Base-by-base conservation (phyloP, 805 yeast species). In the Zygoascus tannicola region DNA sequence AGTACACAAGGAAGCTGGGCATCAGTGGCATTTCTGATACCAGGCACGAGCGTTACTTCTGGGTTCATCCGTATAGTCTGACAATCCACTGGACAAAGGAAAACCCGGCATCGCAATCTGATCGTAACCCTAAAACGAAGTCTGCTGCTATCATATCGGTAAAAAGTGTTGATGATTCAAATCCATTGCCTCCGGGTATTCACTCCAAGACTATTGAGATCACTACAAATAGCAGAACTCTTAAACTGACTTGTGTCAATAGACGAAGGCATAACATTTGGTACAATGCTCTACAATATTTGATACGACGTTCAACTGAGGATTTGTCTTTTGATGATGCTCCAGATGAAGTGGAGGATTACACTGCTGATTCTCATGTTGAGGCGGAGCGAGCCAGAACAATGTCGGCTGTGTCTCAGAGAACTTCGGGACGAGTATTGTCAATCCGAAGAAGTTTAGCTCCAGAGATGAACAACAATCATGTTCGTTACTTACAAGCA, bases 41-140 rank as follows among this genome's bases (percentile, higher is more conserved):
- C 35, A 75, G 96, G 47, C 98, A 90, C 58, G 92, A 83, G 57
- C 74, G 97, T 51, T 90, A 77, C 66, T 90, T 90, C 72, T 92
- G 97, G 97, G 76, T 92, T 37, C 95, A 90, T 63, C 97, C 98
- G 2, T 88, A 88, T 62, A 81, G 92, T 5, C 66, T 86, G 68
- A 85, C 95, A 0, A 68, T 90, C 38, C 87, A 85, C 62, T 90
- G 98, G 98, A 80, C 90, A 2, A 71, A 75, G 4, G 71, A 78
- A 10, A 85, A 84, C 56, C 97, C 97, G 1, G 81, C 81, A 0
- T 59, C 82, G 39, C 80, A 82, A 52, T 83, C 86, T 7, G 44
- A 40, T 32, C 48, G 53, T 4, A 72, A 73, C 2, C 76, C 74
- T 26, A 78, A 74, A 55, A 82, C 94, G 3, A 76, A 80, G 52